Conservation (phyloP, 1,284 basidiomycete species). For the Neolentinus lepideus region DNA sequence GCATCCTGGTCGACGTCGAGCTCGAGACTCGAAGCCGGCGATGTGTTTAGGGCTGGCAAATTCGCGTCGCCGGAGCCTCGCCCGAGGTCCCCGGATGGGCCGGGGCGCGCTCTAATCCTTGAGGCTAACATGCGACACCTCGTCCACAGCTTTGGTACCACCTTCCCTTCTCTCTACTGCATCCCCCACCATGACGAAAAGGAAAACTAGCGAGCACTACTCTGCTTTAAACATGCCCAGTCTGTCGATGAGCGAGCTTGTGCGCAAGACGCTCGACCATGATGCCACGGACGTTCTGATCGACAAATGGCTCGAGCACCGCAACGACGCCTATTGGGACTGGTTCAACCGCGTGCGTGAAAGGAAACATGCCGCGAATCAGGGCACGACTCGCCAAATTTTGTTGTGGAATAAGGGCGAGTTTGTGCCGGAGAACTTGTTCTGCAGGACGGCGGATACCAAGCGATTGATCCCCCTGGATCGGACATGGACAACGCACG, state of each 20-base stretch:
- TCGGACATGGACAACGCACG: slow-evolving; percentile 71
- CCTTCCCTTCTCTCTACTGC: not conserved
- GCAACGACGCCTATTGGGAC: slow-evolving; percentile 64
- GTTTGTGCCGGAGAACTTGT: slow-evolving; percentile 69
- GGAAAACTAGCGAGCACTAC: slow-evolving; percentile 28
- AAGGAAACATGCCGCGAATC: slow-evolving; percentile 42
- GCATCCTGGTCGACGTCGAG: not conserved
- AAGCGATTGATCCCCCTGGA: slow-evolving; percentile 68
- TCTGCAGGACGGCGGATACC: slow-evolving; percentile 68
- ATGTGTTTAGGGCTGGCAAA: not conserved
- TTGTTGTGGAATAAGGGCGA: slow-evolving; percentile 71
- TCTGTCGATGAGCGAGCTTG: slow-evolving; percentile 65
- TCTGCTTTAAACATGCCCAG: slow-evolving; percentile 58
- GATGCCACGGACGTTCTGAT: slow-evolving; percentile 68
- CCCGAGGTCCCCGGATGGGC: not conserved
- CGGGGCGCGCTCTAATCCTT: not conserved
- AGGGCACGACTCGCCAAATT: slow-evolving; percentile 35
- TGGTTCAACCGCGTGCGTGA: slow-evolving; percentile 66
- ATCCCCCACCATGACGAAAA: not conserved
- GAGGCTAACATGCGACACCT: not conserved
- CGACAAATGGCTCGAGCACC: slow-evolving; percentile 74
- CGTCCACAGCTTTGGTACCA: not conserved
- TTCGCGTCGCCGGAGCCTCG: not conserved
- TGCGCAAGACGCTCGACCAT: slow-evolving; percentile 67
- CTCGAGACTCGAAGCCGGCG: not conserved